phyloP scores from a whole-genome alignment of 192 early-diverging fungal species.

The Coemansia sp. region DNA sequence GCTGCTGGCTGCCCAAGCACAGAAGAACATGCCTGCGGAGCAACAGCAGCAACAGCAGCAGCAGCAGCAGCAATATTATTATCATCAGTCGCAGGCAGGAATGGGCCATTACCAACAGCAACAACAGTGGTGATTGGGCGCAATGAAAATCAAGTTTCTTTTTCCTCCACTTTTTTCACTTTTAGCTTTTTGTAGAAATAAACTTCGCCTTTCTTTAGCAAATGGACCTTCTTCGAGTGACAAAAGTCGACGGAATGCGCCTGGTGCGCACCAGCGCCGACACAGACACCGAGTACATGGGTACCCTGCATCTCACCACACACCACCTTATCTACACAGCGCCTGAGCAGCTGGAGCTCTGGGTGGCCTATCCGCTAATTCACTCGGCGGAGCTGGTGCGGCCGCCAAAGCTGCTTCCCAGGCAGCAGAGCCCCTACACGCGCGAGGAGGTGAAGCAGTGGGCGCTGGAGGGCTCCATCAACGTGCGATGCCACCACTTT shows the following conservation, averaged over 20 bases:
- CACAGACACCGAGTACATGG: slow-evolving; percentile 17
- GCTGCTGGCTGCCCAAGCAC: slow-evolving; percentile 84
- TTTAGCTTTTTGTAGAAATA: neutral
- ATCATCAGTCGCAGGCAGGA: neutral
- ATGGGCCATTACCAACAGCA: neutral
- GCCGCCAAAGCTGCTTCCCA: slow-evolving; percentile 18
- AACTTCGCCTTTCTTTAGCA: neutral
- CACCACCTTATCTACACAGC: slow-evolving; percentile 76
- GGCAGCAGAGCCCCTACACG: neutral
- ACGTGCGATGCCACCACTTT: slow-evolving; percentile 83
- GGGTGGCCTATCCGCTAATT: slow-evolving; percentile 85
- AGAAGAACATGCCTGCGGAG: slow-evolving; percentile 64
- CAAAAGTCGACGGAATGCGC: slow-evolving; percentile 43
- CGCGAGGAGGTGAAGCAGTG: slow-evolving; percentile 23
- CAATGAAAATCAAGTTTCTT: neutral
- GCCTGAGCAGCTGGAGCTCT: slow-evolving; percentile 58
- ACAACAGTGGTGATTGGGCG: slow-evolving; percentile 12
- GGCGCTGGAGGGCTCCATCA: slow-evolving; percentile 40
- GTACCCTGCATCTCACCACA: slow-evolving; percentile 70
- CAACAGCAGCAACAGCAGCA: neutral
- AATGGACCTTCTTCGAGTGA: slow-evolving; percentile 36
- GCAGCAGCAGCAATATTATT: neutral
- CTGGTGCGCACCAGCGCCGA: slow-evolving; percentile 24
- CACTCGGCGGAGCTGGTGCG: slow-evolving; percentile 64
- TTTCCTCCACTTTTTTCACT: slow-evolving; percentile 3